These are phyloP conservation scores for Corylus avellana DNA, from an alignment of 306 rosid species.

Conservation along the genomic window DNA sequence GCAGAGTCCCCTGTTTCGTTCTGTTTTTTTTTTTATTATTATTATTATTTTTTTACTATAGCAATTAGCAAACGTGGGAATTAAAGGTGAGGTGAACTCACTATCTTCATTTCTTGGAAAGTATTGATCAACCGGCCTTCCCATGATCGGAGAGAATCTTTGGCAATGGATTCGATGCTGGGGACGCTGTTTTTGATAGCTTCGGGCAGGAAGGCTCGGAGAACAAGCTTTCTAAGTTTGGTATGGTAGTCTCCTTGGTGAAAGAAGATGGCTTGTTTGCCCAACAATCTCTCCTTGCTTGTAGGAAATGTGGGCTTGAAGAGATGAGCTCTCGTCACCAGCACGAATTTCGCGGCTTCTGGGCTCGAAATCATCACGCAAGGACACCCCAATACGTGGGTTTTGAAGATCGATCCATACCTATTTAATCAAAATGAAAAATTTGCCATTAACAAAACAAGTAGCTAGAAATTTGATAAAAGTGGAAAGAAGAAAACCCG, in stretches of 20 bases:
- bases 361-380: conserved; percentile 95
- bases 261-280: conserved; percentile 89
- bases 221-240: conserved; percentile 79
- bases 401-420: conserved; percentile 92
- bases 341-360: conserved; percentile 85
- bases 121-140: conserved; percentile 68
- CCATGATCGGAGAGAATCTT: conserved; percentile 61
- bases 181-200: conserved; percentile 53
- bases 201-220: conserved; percentile 84
- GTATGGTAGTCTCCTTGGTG: conserved; percentile 93
- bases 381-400: conserved; percentile 96
- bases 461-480: neutral
- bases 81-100: conserved; percentile 25
- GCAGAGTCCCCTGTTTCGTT: too few relatives aligned
- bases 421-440: conserved; percentile 30
- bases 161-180: conserved; percentile 69
- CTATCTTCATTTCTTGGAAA: conserved; percentile 88
- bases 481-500: neutral
- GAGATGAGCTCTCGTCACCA: conserved; percentile 63
- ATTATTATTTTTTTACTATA: neutral
- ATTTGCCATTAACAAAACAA: conserved; percentile 1
- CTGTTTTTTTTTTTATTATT: conserved; percentile 3
- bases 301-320: conserved; percentile 96
- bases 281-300: conserved; percentile 95
- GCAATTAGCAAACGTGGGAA: neutral